Conservation (phyloP, 83 land plant genomes). For the Larix sibirica region DNA sequence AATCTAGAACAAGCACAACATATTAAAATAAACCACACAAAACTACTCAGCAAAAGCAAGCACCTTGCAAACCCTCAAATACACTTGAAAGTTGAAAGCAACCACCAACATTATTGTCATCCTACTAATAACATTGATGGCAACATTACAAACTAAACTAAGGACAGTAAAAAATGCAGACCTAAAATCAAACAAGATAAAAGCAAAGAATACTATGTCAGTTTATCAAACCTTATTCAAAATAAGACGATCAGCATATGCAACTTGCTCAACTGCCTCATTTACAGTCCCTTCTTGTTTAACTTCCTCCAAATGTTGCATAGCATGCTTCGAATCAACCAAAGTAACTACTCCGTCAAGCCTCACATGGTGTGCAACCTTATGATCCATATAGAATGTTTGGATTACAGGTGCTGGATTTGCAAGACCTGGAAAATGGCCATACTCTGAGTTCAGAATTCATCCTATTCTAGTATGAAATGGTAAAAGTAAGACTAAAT, state of each 20-base stretch:
- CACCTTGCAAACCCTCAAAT: neutral
- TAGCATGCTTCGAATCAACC: conserved; percentile 91
- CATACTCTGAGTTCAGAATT: neutral
- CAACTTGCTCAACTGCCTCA: conserved; percentile 97
- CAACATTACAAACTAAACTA: neutral
- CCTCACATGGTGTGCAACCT: conserved; percentile 72
- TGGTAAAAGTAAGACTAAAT: neutral
- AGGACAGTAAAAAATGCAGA: conserved; percentile 1
- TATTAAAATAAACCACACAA: neutral
- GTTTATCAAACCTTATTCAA: conserved; percentile 74
- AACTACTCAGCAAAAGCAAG: neutral
- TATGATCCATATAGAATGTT: conserved; percentile 87
- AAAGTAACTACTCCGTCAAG: conserved; percentile 98
- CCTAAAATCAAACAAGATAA: neutral
- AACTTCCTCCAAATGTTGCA: conserved; percentile 86
- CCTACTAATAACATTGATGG: neutral
- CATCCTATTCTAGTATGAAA: neutral
- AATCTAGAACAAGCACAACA: conserved; percentile 45
- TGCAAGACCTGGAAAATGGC: conserved; percentile 77
- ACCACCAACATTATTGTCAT: neutral
- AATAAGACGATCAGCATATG: conserved; percentile 95
- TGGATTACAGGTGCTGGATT: conserved; percentile 97
- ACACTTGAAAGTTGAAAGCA: neutral
- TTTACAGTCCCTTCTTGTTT: conserved; percentile 93
- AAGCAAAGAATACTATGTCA: neutral